Evolutionary conservation across 2,329 filamentous ascomycete genomes (phyloP), one percentile per base, ranked within the genome.

Genomic region (Dothideomycetidae sp.): DNA sequence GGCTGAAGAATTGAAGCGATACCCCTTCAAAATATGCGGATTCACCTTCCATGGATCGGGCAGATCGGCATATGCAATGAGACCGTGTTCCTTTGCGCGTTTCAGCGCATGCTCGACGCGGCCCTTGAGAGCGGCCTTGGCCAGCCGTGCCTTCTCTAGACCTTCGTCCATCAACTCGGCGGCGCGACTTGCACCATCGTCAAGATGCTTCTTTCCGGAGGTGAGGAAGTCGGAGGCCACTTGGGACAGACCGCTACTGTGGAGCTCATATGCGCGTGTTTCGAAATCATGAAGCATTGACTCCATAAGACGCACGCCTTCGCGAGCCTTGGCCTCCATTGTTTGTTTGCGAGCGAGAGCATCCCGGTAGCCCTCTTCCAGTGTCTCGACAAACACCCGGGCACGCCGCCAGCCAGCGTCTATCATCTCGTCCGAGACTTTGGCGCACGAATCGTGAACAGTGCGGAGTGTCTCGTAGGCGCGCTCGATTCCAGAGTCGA

Each of bases 31-130:
- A 54, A 98, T 96, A 60, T 98, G 84, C 2, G 86, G 85, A 60
- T 98, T 98, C 52, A 93, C 79, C 43, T 81, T 73, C 90, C 90
- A 98, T 0, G 90, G 90, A 26, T 80, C 67, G 1, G 90, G 90
- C 4, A 98, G 68, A 51, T 94, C 85, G 32, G 93, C 76, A 61
- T 96, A 98, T 43, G 72, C 71, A 48, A 98, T 80, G 10, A 94
- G 68, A 33, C 86, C 83, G 34, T 83, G 71, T 53, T 92, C 78
- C 48, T 79, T 74, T 10, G 90, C 88, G 37, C 72, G 70, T 49
- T 88, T 79, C 29, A 98, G 78, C 45, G 81, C 83, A 46, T 90
- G 80, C 50, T 92, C 82, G 16, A 98, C 64, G 5, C 77, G 77
- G 50, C 54, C 43, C 44, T 60, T 59, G 42, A 67, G 44, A 5